Evolutionary conservation across 2,329 filamentous ascomycete species (phyloP).

Genomic region (Colletotrichum spaethianum): DNA sequence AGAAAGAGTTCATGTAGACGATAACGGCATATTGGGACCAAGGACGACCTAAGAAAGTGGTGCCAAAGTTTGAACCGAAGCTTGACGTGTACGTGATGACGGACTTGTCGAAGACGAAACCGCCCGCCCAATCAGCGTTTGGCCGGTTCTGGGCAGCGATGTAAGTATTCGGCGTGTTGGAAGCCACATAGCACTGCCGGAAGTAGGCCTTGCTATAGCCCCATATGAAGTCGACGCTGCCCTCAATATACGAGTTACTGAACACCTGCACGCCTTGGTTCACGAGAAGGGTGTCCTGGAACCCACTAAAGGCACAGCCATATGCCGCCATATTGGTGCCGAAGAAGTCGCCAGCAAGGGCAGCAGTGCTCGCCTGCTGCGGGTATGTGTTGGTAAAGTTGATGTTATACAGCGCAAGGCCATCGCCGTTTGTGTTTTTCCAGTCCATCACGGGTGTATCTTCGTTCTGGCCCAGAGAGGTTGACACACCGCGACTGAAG

Average conservation of each 20-base stretch:
- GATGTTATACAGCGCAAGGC: constrained; percentile 73
- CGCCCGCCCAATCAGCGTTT: constrained; percentile 47
- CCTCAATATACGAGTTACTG: constrained; percentile 57
- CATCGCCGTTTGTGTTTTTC: constrained; percentile 58
- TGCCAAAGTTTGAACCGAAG: constrained; percentile 41
- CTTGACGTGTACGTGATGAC: constrained; percentile 43
- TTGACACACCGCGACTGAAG: constrained; percentile 55
- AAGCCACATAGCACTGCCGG: constrained; percentile 55
- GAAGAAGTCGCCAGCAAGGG: constrained; percentile 51
- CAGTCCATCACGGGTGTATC: constrained; percentile 45
- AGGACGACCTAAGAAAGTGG: constrained; percentile 58
- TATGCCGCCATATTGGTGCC: constrained; percentile 56
- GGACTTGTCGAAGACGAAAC: constrained; percentile 52
- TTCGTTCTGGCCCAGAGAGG: constrained; percentile 57
- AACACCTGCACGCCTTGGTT: constrained; percentile 63
- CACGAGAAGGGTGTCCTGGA: constrained; percentile 65
- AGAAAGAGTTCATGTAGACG: constrained; percentile 61
- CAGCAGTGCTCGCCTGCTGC: constrained; percentile 44
- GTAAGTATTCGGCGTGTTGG: constrained; percentile 50
- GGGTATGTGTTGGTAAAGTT: constrained; percentile 61
- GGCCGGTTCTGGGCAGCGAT: constrained; percentile 52
- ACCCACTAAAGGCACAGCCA: constrained; percentile 60
- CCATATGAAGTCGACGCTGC: constrained; percentile 66
- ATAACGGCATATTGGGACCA: constrained; percentile 63
- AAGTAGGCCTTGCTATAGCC: constrained; percentile 53